A percentile compares a stretch with the other conserved stretches of the same genome.
phyloP scores from a whole-genome alignment of 2,329 filamentous ascomycete genomes.

The Colletotrichum sp. region DNA sequence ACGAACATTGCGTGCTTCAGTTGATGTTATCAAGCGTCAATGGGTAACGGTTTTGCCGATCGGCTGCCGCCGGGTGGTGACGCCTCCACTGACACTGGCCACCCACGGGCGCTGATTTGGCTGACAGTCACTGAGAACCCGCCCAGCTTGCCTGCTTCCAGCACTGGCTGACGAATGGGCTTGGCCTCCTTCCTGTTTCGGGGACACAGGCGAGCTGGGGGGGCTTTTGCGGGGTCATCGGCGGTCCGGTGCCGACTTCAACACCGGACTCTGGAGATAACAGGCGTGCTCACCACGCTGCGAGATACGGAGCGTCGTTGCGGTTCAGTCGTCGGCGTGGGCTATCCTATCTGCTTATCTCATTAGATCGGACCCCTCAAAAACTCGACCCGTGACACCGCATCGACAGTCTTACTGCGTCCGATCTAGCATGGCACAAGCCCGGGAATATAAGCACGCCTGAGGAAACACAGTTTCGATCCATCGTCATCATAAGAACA shows the following conservation, averaged over 20 bases:
- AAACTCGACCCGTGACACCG: constrained; percentile 1
- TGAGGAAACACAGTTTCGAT: neutral
- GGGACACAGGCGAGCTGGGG: neutral
- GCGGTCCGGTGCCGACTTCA: constrained; percentile 12
- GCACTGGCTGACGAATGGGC: neutral
- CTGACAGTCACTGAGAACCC: neutral
- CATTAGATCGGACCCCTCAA: neutral
- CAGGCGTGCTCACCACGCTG: neutral
- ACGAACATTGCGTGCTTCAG: constrained; percentile 15
- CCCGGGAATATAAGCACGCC: neutral
- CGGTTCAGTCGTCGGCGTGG: neutral
- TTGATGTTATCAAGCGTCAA: constrained; percentile 17
- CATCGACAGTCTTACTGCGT: constrained; percentile 1
- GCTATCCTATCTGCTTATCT: neutral
- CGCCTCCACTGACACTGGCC: neutral
- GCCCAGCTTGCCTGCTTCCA: neutral
- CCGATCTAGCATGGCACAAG: neutral
- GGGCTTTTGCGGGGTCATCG: constrained; percentile 6
- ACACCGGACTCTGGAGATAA: neutral
- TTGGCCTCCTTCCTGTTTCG: constrained; percentile 15
- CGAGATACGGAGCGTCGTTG: neutral
- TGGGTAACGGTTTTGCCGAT: constrained; percentile 13
- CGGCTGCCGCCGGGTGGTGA: constrained; percentile 11
- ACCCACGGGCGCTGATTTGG: neutral
- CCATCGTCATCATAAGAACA: neutral